Base-by-base conservation (phyloP, 768 basidiomycete genomes). In the Mycena latifolia region DNA sequence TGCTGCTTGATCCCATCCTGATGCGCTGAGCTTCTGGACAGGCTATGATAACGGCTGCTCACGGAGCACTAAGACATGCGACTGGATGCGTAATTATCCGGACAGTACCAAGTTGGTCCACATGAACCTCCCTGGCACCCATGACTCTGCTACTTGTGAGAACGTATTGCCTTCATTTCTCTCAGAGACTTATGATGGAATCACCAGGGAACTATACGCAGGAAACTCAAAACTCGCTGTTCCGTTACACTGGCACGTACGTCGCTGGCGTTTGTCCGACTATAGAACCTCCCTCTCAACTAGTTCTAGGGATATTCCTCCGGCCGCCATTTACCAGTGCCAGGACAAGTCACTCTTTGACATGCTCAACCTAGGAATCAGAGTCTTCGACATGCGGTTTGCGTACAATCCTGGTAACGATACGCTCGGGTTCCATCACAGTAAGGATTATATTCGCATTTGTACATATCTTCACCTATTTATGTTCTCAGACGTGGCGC, bases 401-500 rank as follows among this genome's bases (percentile, higher is more conserved):
- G 69, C 69, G 22, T 69, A 69, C 28, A 66, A 69, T 14, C 65
- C 69, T 2, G 69, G 67, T 0, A 65, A 65, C 18, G 67, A 65
- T 22, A 65, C 63, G 0, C 55, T 69, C 10, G 67, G 67, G 5
- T 69, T 69, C 37, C 63, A 69, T 18, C 67, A 69, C 60, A 61
- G 67, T 64, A 46, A 37, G 67, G 31, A 28, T 20, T 9, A 8
- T 51, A 1, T 4, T 18, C 11, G 29, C 14, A 18, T 25, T 18
- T 41, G 8, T 1, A n/a, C 20, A 51, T 27, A 22, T 41, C 20
- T 55, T 7, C 31, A 27, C 53, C 14, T 47, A 14, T 12, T 55
- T 20, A 35, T 46, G 25, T 37, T 47, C 46, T 24, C 33, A 83
- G 82, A 80, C 18, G 59, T 71, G 55, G 83, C 84, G 3, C 76